These are phyloP conservation scores for Puccinia hordei DNA, from an alignment of 1,284 basidiomycete species.

Conservation along the genomic window DNA sequence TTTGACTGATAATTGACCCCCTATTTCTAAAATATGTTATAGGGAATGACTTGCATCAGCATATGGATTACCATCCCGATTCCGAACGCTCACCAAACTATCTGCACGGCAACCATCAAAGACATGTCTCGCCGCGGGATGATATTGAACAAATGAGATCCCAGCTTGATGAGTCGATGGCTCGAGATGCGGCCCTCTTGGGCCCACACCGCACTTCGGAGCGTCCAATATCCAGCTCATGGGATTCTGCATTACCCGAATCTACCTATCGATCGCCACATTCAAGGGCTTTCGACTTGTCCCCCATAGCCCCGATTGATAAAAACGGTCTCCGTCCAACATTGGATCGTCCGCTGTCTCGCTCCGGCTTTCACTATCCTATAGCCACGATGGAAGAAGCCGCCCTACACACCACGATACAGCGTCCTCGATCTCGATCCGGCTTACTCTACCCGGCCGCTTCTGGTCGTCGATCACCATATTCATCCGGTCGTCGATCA, in stretches of 20 bases:
- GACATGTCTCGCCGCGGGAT: not conserved
- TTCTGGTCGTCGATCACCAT: slow-evolving; percentile 14
- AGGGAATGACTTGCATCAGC: not conserved
- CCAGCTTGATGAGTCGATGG: slow-evolving; percentile 6
- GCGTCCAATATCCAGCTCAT: slow-evolving; percentile 1
- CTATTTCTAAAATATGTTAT: not conserved
- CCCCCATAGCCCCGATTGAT: not conserved
- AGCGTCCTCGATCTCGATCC: not conserved
- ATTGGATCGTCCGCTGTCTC: not conserved
- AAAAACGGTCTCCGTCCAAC: not conserved
- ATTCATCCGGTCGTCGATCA: slow-evolving; percentile 9
- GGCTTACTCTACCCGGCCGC: not conserved
- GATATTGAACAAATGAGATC: slow-evolving; percentile 18
- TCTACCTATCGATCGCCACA: slow-evolving; percentile 10
- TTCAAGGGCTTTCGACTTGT: not conserved
- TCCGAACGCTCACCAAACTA: not conserved
- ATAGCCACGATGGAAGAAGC: not conserved
- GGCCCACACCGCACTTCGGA: not conserved
- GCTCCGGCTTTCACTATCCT: not conserved
- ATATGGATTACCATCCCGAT: not conserved
- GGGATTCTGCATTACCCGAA: not conserved
- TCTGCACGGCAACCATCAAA: not conserved
- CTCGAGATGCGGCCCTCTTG: not conserved
- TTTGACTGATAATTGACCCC: not conserved
- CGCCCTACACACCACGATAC: not conserved